phyloP scores from a whole-genome alignment of 2,329 filamentous ascomycete species.

The Curvularia sp. region DNA sequence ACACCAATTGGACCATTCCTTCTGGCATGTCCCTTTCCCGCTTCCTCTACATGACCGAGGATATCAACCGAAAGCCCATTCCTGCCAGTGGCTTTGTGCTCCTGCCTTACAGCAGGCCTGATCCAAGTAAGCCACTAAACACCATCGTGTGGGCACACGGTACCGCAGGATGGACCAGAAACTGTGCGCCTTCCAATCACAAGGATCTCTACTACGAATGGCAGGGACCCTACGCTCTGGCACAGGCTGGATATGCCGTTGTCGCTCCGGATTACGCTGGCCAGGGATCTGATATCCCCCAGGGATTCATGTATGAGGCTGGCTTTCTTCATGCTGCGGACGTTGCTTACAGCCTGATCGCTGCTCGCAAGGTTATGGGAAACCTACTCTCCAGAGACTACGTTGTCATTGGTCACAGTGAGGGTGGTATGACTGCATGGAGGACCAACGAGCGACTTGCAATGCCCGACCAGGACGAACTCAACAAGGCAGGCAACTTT shows the following conservation, averaged over 20 bases:
- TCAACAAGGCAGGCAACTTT: constrained; percentile 30
- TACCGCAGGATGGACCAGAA: constrained; percentile 20
- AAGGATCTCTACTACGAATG: constrained; percentile 35
- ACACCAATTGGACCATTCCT: constrained; percentile 23
- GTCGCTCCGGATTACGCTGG: constrained; percentile 32
- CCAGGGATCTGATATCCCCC: constrained; percentile 4
- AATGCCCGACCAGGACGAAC: constrained; percentile 25
- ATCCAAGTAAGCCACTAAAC: constrained; percentile 22
- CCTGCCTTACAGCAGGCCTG: constrained; percentile 25
- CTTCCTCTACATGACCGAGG: constrained; percentile 33
- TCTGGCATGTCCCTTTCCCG: constrained; percentile 29
- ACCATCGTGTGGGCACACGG: constrained; percentile 30
- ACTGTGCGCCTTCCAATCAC: constrained; percentile 26
- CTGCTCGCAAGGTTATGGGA: constrained; percentile 29
- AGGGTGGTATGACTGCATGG: constrained; percentile 36
- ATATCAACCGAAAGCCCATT: constrained; percentile 29
- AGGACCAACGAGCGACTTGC: constrained; percentile 31
- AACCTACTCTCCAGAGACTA: constrained; percentile 26
- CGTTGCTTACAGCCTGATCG: constrained; percentile 26
- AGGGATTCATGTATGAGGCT: constrained; percentile 32
- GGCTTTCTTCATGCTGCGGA: constrained; percentile 32
- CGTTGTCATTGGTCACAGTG: constrained; percentile 32
- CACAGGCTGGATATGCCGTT: constrained; percentile 29
- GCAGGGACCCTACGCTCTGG: constrained; percentile 26
- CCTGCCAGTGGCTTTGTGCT: constrained; percentile 31